Conservation (phyloP, 371 early-diverging fungal genomes). For the Blakeslea trispora region DNA sequence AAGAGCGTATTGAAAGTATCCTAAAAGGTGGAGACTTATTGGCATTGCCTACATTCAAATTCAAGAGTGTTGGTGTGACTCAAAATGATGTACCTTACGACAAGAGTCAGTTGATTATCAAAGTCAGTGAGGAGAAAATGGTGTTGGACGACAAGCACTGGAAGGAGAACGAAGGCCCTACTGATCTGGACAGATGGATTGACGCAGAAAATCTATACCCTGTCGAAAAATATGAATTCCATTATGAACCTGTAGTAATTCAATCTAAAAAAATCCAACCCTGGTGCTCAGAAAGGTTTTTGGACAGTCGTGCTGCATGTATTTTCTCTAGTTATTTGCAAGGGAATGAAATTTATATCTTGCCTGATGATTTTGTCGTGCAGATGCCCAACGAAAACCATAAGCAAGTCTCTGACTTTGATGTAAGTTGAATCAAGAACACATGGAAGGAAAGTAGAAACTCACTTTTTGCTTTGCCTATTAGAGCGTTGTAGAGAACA, state of each 20-base stretch:
- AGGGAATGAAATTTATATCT: slow-evolving; percentile 50
- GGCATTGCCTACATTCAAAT: slow-evolving; percentile 46
- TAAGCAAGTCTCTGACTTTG: slow-evolving; percentile 42
- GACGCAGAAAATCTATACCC: slow-evolving; percentile 36
- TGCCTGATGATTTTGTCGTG: slow-evolving; percentile 47
- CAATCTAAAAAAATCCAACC: slow-evolving; percentile 43
- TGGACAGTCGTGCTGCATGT: slow-evolving; percentile 51
- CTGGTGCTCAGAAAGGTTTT: slow-evolving; percentile 54
- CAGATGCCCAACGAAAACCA: slow-evolving; percentile 33
- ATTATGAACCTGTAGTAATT: slow-evolving; percentile 51
- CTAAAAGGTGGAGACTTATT: slow-evolving; percentile 41
- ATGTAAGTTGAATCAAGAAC: no score
- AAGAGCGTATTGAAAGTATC: slow-evolving; percentile 33
- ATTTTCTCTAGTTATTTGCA: slow-evolving; percentile 44
- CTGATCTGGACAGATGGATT: slow-evolving; percentile 41
- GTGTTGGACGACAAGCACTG: slow-evolving; percentile 44
- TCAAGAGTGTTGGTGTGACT: slow-evolving; percentile 17
- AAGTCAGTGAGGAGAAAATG: slow-evolving; percentile 25
- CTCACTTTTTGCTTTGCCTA: slow-evolving; percentile 1
- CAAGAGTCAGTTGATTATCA: slow-evolving; percentile 31
- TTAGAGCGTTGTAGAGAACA: slow-evolving; percentile 48
- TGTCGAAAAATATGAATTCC: slow-evolving; percentile 47
- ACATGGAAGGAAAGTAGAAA: neutral
- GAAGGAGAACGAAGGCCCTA: slow-evolving; percentile 49
- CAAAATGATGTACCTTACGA: slow-evolving; percentile 29